A percentile compares a stretch with the other conserved stretches of the same genome.
Evolutionary conservation across 345 rosid genomes (phyloP).

Genomic region (Sisymbrium irio): DNA sequence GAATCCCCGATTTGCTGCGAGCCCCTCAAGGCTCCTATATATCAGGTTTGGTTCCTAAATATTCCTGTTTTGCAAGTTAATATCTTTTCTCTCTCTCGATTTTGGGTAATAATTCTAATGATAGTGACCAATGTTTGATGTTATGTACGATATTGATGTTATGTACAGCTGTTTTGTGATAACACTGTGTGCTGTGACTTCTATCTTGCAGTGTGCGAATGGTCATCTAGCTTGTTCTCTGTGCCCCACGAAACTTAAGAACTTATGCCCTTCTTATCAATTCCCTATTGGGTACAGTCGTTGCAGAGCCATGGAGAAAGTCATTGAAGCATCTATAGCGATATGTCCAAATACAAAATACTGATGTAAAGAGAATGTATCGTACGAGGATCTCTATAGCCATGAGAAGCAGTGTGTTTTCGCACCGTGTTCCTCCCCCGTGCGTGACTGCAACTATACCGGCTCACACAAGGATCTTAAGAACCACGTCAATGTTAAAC

Average conservation of each 20-base stretch:
- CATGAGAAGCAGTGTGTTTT: constrained; percentile 42
- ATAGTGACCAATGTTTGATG: no score
- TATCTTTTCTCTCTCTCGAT: not conserved
- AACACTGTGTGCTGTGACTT: not conserved
- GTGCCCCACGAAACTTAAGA: no score
- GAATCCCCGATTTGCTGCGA: constrained; percentile 2
- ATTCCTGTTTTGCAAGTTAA: not conserved
- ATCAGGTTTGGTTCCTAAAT: not conserved
- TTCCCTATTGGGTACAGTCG: no score
- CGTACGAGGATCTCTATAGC: constrained; percentile 23
- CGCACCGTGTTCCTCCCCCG: constrained; percentile 47
- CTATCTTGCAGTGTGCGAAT: constrained; percentile 41
- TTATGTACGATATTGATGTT: no score
- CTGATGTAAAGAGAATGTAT: constrained; percentile 38
- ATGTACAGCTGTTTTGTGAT: not conserved
- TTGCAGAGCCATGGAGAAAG: no score
- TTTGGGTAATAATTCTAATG: not conserved
- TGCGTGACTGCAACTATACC: constrained; percentile 35
- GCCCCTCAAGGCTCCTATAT: not conserved
- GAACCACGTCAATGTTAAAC: constrained; percentile 37
- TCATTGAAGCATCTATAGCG: not conserved
- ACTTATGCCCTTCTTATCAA: no score
- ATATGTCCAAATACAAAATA: constrained; percentile 39
- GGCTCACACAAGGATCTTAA: constrained; percentile 35
- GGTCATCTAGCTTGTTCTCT: no score